These are phyloP conservation scores for Yamadazyma friedrichii DNA, from an alignment of 1,139 yeast species.

Conservation along the genomic window DNA sequence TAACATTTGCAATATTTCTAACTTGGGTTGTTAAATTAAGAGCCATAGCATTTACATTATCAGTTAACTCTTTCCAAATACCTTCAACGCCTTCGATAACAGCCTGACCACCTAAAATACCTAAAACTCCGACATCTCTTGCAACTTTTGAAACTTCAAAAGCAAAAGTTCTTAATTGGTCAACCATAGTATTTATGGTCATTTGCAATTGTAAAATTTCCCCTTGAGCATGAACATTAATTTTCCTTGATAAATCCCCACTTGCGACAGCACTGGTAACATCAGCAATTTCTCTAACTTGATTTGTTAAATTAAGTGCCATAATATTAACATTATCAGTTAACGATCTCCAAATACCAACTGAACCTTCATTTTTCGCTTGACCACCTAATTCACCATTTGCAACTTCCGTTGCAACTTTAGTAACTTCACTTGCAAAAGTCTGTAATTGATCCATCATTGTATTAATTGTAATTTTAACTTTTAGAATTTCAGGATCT, in stretches of 20 bases:
- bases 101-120: constrained; percentile 86
- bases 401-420: constrained; percentile 86
- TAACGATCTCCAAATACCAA: constrained; percentile 82
- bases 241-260: constrained; percentile 74
- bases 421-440: constrained; percentile 79
- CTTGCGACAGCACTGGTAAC: constrained; percentile 83
- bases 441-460: constrained; percentile 87
- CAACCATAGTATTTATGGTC: constrained; percentile 85
- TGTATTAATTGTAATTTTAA: constrained; percentile 77
- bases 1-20: constrained; percentile 85
- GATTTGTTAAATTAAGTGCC: constrained; percentile 85
- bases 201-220: constrained; percentile 76
- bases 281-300: constrained; percentile 82
- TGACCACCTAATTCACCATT: constrained; percentile 89
- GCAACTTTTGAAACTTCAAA: constrained; percentile 88
- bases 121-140: constrained; percentile 86
- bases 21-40: constrained; percentile 83
- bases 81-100: constrained; percentile 82
- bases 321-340: constrained; percentile 84
- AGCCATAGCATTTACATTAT: constrained; percentile 91
- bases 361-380: constrained; percentile 79
- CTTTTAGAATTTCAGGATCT: constrained; percentile 74
- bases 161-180: constrained; percentile 82
- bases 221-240: constrained; percentile 83
- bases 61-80: constrained; percentile 86